Conservation (phyloP, 768 basidiomycete species). For the Pholiota microspora region DNA sequence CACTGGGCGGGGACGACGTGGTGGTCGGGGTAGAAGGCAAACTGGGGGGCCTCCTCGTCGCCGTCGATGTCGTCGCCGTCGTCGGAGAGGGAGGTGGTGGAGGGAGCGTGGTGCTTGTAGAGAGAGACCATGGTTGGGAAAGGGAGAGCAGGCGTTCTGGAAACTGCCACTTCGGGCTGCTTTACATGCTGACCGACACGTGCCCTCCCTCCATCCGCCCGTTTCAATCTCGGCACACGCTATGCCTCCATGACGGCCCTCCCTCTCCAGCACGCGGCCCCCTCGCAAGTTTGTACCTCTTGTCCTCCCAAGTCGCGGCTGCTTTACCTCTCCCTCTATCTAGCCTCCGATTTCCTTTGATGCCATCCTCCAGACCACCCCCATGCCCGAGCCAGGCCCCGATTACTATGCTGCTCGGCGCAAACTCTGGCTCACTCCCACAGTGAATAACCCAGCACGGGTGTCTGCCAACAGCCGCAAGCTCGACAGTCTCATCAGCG, state of each 20-base stretch:
- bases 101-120: constrained; percentile 63
- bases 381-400: constrained; percentile 62
- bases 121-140: constrained; percentile 37
- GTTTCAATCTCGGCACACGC: constrained; percentile 3
- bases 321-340: constrained; percentile 7
- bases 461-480: constrained; percentile 39
- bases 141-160: constrained; percentile 14
- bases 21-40: constrained; percentile 51
- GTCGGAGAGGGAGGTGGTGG: constrained; percentile 77
- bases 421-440: constrained; percentile 53
- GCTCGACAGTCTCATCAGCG: constrained; percentile 49
- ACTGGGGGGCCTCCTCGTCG: constrained; percentile 40
- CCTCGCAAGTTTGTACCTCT: constrained; percentile 4
- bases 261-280: background rate
- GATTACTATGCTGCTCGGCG: constrained; percentile 62
- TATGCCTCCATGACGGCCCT: constrained; percentile 2
- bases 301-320: constrained; percentile 5
- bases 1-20: constrained; percentile 70
- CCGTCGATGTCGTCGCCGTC: constrained; percentile 61
- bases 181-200: constrained; percentile 17
- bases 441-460: constrained; percentile 17
- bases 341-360: constrained; percentile 33
- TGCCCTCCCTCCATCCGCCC: constrained; percentile 8
- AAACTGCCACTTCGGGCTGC: constrained; percentile 6
- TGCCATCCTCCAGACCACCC: constrained; percentile 31